Percentiles rank a stretch among this genome's conserved stretches.
phyloP scores from a whole-genome alignment of 768 basidiomycete genomes.

The Fibroporia radiculosa region DNA sequence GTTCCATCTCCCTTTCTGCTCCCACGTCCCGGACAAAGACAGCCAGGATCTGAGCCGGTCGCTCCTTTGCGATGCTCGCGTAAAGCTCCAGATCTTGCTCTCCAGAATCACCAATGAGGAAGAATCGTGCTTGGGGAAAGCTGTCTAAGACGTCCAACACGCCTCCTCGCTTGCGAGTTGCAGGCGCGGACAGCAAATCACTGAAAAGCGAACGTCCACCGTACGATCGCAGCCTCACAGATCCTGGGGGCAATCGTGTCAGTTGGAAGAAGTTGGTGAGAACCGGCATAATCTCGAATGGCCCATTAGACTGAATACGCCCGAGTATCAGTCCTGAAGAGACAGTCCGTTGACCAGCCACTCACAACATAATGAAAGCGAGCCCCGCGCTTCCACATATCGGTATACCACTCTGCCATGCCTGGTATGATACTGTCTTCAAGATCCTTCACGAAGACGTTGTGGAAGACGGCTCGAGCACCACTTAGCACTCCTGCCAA shows the following conservation, averaged over 20 bases:
- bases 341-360: conserved; percentile 13
- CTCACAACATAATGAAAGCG: conserved; percentile 86
- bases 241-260: conserved; percentile 66
- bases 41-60: conserved; percentile 61
- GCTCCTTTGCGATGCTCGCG: conserved; percentile 60
- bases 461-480: conserved; percentile 76
- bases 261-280: conserved; percentile 68
- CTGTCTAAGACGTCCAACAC: conserved; percentile 71
- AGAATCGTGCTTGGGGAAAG: conserved; percentile 68
- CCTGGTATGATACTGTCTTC: conserved; percentile 73
- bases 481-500: conserved; percentile 71
- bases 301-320: conserved; percentile 68
- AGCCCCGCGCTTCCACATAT: conserved; percentile 64
- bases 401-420: conserved; percentile 73
- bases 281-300: conserved; percentile 76
- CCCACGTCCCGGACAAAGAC: conserved; percentile 81
- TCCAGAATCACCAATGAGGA: conserved; percentile 87
- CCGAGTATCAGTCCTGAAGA: background rate
- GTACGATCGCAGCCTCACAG: conserved; percentile 79
- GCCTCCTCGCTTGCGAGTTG: conserved; percentile 73
- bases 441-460: conserved; percentile 85
- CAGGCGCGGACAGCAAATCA: conserved; percentile 75
- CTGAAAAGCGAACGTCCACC: conserved; percentile 78
- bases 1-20: conserved; percentile 24
- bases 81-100: conserved; percentile 96